Percentiles rank a stretch among this genome's conserved stretches.
phyloP scores from a whole-genome alignment of 345 rosid species.

The Xanthoceras sorbifolium region DNA sequence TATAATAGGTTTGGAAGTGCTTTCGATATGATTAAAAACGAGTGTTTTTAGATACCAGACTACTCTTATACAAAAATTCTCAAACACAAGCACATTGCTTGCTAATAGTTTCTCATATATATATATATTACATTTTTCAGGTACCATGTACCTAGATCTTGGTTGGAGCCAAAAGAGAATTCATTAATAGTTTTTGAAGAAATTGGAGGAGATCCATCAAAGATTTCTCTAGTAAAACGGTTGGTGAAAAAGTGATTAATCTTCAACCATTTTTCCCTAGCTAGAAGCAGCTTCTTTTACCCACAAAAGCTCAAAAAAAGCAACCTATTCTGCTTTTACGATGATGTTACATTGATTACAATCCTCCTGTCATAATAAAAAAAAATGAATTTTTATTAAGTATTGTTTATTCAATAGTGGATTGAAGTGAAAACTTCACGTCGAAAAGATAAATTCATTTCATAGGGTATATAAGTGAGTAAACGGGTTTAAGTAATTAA shows the following conservation, averaged over 20 bases:
- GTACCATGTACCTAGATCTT: slow-evolving; percentile 66
- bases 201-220: slow-evolving; percentile 51
- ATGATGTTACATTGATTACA: slow-evolving; percentile 13
- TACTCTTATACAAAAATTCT: too few species aligned
- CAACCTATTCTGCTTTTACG: background rate
- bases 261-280: background rate
- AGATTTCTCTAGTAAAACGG: slow-evolving; percentile 48
- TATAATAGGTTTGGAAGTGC: background rate
- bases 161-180: slow-evolving; percentile 56
- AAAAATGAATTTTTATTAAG: too few species aligned
- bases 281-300: background rate
- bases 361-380: background rate
- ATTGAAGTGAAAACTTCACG: too few species aligned
- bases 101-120: background rate
- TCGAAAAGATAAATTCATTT: too few species aligned
- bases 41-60: too few species aligned
- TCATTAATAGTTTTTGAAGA: slow-evolving; percentile 56
- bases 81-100: background rate
- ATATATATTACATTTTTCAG: too few species aligned
- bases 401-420: too few species aligned
- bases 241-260: slow-evolving; percentile 22
- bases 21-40: background rate
- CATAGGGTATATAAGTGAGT: too few species aligned
- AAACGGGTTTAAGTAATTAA: too few species aligned
- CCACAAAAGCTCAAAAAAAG: background rate